Evolutionary conservation across 2,329 filamentous ascomycete species (phyloP), one percentile per base, ranked within the genome.

Genomic region (Alternaria panax): DNA sequence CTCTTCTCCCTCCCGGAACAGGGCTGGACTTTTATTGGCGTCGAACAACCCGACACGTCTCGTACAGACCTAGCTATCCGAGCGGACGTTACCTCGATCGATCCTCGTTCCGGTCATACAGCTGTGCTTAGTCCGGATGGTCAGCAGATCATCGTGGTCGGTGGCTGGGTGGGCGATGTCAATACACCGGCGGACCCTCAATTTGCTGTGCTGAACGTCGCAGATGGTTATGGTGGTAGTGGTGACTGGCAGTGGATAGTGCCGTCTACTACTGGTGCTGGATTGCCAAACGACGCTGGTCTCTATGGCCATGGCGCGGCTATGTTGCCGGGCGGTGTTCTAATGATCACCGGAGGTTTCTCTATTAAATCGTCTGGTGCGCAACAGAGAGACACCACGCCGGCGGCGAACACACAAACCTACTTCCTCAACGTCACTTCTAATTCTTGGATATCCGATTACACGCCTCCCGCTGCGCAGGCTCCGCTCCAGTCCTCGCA

Each of bases 151-250:
- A 81, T 97, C 40, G 81, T 99, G 1, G 84, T 93, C 60, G 95
- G 95, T 20, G 95, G 95, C 1, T 99, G 95, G 95, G 92, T 97
- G 5, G 94, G 93, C 4, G 88, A 96, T 70, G 83, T 90, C 0
- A 84, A 81, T 8, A 90, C 88, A 30, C 86, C 93, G 1, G 95
- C 95, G 0, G 83, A 88, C 28, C 95, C 95, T 1, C 92, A 97
- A 73, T 82, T 98, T 25, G 91, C 87, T 0, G 79, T 97, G 3
- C 81, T 98, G 3, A 83, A 92, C 58, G 83, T 97, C 57, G 92
- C 90, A 7, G 85, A 89, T 60, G 88, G 88, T 4, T 95, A 92
- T 72, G 90, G 89, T 8, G 82, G 82, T 12, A 67, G 72, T 54
- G 81, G 80, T 28, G 82, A 86, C 30, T 94, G 92, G 92, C 79